Base-by-base conservation (phyloP, 352 stramenopile genomes). In the Pythium graminicola region DNA sequence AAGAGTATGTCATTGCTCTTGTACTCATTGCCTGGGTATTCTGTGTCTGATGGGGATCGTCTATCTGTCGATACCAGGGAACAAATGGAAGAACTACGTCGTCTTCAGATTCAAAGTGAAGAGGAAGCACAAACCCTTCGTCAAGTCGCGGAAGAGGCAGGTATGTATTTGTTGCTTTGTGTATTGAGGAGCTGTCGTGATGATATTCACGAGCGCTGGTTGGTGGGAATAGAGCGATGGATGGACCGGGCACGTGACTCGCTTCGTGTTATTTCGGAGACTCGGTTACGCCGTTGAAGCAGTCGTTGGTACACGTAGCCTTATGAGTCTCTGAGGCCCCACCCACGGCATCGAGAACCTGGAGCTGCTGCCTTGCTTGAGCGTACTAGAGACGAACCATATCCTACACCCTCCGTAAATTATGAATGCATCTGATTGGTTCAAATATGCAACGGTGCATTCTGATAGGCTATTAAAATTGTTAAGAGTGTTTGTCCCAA, bases 81-180 rank as follows among this genome's bases (percentile, higher is more conserved):
- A 26, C 82, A 93, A 55, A 69, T 90, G 31, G 82, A 91, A 50
- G 79, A 90, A 50, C 52, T 93, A 33, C 76, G 74, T 20, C 72
- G 66, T 36, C 65, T 93, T 51, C 82, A 93, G 62, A 78, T 93
- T 39, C 65, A 89, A 55, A 90, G 82, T 31, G 82, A 93, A 31
- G 80, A 93, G 56, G 82, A 93, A 60, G 80, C 80, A 2, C 78
- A 90, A 50, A 91, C 78, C 16, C 65, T 93, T 54, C 78, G 75
- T 48, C 80, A 93, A 64, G 80, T 88, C 1, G 80, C 78, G 3
- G 80, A 87, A 29, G 82, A 93, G 80, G 82, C 77, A 68, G 77
- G 77, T 90, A 44, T 29, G 40, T 57, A 26, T 19, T 16, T n/a
- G n/a, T n/a, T 39, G 32, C 13, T 39, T 39, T 39, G 32, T 36